Evolutionary conservation across 75 land plant species (phyloP), one percentile per base, ranked within the genome.

Genomic region (Cryptomeria japonica): DNA sequence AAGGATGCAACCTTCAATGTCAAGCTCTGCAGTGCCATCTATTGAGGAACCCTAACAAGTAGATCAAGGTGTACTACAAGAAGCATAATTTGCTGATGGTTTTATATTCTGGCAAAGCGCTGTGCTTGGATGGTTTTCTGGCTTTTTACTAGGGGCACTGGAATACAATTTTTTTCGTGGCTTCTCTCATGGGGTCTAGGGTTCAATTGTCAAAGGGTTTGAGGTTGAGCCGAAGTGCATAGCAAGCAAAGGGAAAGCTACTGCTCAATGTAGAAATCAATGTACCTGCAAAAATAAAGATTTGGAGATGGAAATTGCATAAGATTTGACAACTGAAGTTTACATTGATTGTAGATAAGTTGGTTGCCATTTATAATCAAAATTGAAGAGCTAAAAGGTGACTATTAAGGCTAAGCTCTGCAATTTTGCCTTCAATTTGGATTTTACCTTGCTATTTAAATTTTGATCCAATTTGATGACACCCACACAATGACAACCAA

Each of bases 141-240:
- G 85, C 84, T 18, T 97, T 97, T 88, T 88, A 92, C 86, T 96
- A 96, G 87, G 93, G 93, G 36, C 73, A 88, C 41, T 86, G 72
- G 51, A 97, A 97, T 87, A 93, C 90, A 79, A 97, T 95, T 80
- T 80, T 88, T 84, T 58, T 96, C 41, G 12, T 18, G 2, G 86
- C 90, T 85, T 85, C 61, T 87, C 46, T 93, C 44, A 84, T 11
- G 15, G 93, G 93, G 32, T n/a, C 87, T 28, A 87, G 84, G 3
- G 85, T 90, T 34, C 87, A 39, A 3, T 75, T 93, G 55, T 49
- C 89, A 3, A 51, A 51, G 61, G 28, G 84, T 38, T 72, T 86
- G 64, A 49, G 36, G 41, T 28, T 36, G 22, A 36, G 6, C 80
- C 10, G 93, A 68, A 77, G 31, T 19, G 38, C 39, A 9, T 86